These are phyloP conservation scores for Auriscalpium microsporum DNA, from an alignment of 768 basidiomycete genomes.

Conservation along the genomic window DNA sequence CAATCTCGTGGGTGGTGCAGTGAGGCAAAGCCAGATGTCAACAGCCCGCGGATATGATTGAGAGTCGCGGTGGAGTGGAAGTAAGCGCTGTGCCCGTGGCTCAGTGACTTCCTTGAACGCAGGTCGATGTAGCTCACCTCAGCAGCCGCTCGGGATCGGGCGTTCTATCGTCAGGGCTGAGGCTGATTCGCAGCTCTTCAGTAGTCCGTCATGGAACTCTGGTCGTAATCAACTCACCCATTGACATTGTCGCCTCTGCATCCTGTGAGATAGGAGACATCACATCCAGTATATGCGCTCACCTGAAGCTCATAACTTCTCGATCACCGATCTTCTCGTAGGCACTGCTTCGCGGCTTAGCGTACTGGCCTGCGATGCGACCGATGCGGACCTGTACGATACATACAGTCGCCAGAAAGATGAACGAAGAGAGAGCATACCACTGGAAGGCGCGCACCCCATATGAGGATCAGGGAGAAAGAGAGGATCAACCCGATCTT, in stretches of 20 bases:
- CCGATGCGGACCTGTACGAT: constrained; percentile 61
- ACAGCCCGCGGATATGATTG: constrained; percentile 83
- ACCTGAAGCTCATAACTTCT: constrained; percentile 82
- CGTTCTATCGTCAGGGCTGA: constrained; percentile 67
- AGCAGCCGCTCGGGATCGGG: constrained; percentile 89
- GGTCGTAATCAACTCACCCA: constrained; percentile 39
- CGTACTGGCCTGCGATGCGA: constrained; percentile 94
- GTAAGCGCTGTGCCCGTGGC: constrained; percentile 57
- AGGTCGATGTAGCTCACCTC: constrained; percentile 34
- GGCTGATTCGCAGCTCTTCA: constrained; percentile 27
- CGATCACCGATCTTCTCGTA: constrained; percentile 71
- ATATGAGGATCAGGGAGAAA: constrained; percentile 90
- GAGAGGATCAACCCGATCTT: constrained; percentile 90
- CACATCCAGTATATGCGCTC: not conserved
- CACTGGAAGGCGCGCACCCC: constrained; percentile 90
- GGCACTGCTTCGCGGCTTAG: constrained; percentile 82
- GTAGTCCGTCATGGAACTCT: not conserved
- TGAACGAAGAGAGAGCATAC: constrained; percentile 35
- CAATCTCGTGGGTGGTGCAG: constrained; percentile 83
- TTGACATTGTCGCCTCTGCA: constrained; percentile 96
- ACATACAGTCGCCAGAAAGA: constrained; percentile 2
- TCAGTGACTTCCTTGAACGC: too few relatives aligned
- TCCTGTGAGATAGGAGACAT: too few relatives aligned
- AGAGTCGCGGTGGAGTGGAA: constrained; percentile 92
- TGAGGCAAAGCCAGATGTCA: constrained; percentile 92